phyloP scores from a whole-genome alignment of 441 rosid species.

The Erodium trifolium region DNA sequence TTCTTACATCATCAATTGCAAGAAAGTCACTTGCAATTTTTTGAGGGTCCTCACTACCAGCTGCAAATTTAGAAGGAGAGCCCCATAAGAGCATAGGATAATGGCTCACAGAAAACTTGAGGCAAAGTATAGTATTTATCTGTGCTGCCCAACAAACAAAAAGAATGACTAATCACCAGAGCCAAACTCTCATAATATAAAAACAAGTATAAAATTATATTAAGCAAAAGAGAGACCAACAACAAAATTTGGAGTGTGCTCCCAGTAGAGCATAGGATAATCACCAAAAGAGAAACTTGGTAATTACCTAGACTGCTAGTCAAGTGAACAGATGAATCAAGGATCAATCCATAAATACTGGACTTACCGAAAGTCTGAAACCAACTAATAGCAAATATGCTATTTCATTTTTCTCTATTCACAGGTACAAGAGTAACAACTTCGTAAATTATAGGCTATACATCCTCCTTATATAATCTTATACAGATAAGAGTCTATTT shows the following conservation, averaged over 20 bases:
- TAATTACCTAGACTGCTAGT: no score
- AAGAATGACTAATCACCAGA: constrained; percentile 24
- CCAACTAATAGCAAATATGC: no score
- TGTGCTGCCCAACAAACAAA: constrained; percentile 66
- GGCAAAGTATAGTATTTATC: constrained; percentile 78
- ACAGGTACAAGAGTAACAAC: no score
- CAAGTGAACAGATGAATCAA: no score
- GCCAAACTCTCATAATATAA: constrained; percentile 4
- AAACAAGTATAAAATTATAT: constrained; percentile 5
- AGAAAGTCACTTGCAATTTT: constrained; percentile 44
- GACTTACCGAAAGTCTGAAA: no score
- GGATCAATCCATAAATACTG: no score
- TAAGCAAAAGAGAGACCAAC: constrained; percentile 5
- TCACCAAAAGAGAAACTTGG: no score
- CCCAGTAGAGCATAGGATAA: not conserved
- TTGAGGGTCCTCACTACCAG: constrained; percentile 48
- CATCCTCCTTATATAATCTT: no score
- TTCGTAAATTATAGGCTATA: no score
- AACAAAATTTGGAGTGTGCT: not conserved
- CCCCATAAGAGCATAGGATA: constrained; percentile 97
- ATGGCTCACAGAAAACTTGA: constrained; percentile 61
- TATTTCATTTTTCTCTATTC: no score
- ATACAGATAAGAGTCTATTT: no score
- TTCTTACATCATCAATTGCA: constrained; percentile 46
- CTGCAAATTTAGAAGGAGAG: constrained; percentile 53